Evolutionary conservation across 768 basidiomycete species (phyloP).

Genomic region (Suillus discolor): DNA sequence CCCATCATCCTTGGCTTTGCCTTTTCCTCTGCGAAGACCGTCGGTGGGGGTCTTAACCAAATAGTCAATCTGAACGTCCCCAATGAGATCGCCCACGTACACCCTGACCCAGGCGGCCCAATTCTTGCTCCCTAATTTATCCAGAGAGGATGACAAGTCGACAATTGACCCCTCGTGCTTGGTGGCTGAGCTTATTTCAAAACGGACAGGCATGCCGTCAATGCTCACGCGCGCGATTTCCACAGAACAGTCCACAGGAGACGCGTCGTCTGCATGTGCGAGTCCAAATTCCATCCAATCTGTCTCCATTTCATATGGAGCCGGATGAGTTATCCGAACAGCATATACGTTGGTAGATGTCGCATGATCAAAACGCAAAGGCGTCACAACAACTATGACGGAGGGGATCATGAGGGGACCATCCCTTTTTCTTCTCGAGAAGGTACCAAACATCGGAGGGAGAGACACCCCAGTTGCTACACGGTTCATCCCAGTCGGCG

Average conservation of each 20-base stretch:
- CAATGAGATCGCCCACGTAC: constrained; percentile 51
- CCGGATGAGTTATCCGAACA: constrained; percentile 57
- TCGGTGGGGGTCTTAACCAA: constrained; percentile 44
- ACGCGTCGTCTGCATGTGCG: constrained; percentile 39
- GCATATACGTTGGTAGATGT: constrained; percentile 52
- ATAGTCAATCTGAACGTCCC: constrained; percentile 65
- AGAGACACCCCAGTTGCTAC: constrained; percentile 14
- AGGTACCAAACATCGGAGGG: constrained; percentile 29
- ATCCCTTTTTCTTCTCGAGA: constrained; percentile 46
- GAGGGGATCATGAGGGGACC: constrained; percentile 65
- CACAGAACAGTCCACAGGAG: constrained; percentile 35
- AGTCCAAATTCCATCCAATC: constrained; percentile 81
- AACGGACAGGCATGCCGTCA: constrained; percentile 65
- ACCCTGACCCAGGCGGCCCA: constrained; percentile 72
- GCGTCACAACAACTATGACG: constrained; percentile 55
- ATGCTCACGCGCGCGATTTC: constrained; percentile 62
- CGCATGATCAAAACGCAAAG: constrained; percentile 35
- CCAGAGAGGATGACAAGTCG: constrained; percentile 46
- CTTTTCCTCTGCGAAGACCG: constrained; percentile 36
- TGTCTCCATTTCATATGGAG: constrained; percentile 59
- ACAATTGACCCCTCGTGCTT: constrained; percentile 38
- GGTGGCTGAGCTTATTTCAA: constrained; percentile 49
- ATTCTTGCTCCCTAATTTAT: constrained; percentile 54
- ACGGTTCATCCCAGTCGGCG: constrained; percentile 21
- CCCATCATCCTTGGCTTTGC: constrained; percentile 32